Base-by-base conservation (phyloP, 2,329 filamentous ascomycete genomes). In the Setomelanomma holmii region DNA sequence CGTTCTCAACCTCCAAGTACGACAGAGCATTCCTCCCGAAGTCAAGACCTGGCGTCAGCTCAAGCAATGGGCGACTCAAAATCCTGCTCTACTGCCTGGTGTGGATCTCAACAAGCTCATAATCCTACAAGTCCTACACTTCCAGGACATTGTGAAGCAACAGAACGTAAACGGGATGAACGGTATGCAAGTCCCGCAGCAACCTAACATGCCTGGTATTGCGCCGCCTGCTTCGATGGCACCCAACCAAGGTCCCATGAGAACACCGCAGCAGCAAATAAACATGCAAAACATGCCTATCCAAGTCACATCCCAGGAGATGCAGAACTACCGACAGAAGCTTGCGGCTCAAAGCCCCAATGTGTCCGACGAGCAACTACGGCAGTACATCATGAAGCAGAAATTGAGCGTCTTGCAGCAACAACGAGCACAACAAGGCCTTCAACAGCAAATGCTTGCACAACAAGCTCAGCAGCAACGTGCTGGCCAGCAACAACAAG, bases 11-110 rank as follows among this genome's bases (percentile, higher is more conserved):
- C 45, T 55, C 22, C 57, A 56, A 34, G 50, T 67, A 12, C 62
- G 57, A 44, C 58, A 67, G 40, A 65, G 49, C 35, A 40, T 84
- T 8, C 83, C 84, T 5, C 78, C 78, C 22, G 69, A 80, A 11
- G 73, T 86, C 20, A 81, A 78, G 58, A 80, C 78, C 2, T 86
- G 84, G 84, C 79, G 78, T 7, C 80, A 84, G 49, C 72, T 86
- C 5, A 86, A 85, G 66, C 72, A 80, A 45, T 83, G 82, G 75
- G 79, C 79, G 14, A 62, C 66, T 22, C 72, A 78, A 38, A 84
- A 84, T 49, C 70, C 74, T 8, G 52, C 51, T 27, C 51, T 69
- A 11, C 38, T 69, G 12, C 61, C 66, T 14, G 60, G 63, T 27
- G 51, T 66, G 5, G 68, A 72, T 20, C 54, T 54, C 19, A 54